Evolutionary conservation across 1,284 basidiomycete species (phyloP).

Genomic region (Earliella scabrosa): DNA sequence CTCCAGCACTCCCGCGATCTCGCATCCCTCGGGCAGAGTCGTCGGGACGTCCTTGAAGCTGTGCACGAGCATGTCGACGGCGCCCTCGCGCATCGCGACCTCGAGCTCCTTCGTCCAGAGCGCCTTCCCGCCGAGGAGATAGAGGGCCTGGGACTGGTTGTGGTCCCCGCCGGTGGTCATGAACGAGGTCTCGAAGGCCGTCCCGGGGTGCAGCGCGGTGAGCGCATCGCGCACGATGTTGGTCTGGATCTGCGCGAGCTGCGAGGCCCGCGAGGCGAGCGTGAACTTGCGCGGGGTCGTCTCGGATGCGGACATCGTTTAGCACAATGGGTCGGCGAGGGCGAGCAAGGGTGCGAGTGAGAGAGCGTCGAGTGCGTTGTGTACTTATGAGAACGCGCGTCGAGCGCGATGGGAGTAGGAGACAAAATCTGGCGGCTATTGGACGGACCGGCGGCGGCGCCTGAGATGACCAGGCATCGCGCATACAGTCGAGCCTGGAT

Average conservation of each 20-base stretch:
- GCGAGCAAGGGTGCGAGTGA: too few species aligned
- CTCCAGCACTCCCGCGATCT: constrained; percentile 85
- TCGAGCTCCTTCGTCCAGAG: constrained; percentile 98
- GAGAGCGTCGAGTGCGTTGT: too few species aligned
- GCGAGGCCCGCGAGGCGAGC: constrained; percentile 85
- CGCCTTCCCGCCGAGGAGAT: constrained; percentile 83
- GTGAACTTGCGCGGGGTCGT: constrained; percentile 47
- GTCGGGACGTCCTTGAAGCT: constrained; percentile 96
- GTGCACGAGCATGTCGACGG: constrained; percentile 94
- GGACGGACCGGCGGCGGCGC: not conserved
- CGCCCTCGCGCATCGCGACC: constrained; percentile 71
- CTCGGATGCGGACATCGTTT: too few species aligned
- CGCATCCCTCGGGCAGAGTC: constrained; percentile 80
- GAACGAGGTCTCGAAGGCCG: constrained; percentile 74
- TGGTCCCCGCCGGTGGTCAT: constrained; percentile 94
- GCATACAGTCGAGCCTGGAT: not conserved
- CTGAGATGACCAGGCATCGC: not conserved
- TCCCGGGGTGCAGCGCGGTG: constrained; percentile 47
- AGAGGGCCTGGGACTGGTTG: constrained; percentile 84
- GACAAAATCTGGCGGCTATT: not conserved
- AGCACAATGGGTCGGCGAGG: too few species aligned
- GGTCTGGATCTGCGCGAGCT: constrained; percentile 89
- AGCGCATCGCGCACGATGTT: constrained; percentile 71
- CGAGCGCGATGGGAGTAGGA: not conserved
- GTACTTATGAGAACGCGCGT: not conserved